Percentiles rank a stretch among this genome's conserved stretches.
phyloP scores from a whole-genome alignment of 2,329 filamentous ascomycete genomes.

The Calycina herbarum region DNA sequence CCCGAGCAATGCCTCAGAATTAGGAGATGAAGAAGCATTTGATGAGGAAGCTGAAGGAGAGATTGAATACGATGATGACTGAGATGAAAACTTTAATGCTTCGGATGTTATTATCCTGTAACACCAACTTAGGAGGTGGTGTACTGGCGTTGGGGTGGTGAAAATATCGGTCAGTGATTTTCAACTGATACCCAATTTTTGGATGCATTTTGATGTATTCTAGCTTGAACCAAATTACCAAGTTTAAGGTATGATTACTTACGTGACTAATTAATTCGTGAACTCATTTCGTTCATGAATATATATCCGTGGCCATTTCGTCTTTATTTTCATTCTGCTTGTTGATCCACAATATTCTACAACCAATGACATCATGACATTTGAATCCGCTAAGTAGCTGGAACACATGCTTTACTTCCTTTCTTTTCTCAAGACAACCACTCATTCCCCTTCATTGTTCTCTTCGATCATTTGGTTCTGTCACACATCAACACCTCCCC shows the following conservation, averaged over 20 bases:
- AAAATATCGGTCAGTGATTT: constrained; percentile 1
- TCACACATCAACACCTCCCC: neutral
- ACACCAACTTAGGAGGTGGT: neutral
- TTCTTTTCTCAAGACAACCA: neutral
- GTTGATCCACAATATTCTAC: neutral
- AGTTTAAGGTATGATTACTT: neutral
- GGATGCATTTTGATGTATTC: constrained; percentile 1
- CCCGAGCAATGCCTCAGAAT: constrained; percentile 24
- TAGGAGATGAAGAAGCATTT: constrained; percentile 32
- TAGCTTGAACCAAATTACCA: neutral
- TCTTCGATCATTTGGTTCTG: too few species aligned
- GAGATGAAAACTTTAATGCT: neutral
- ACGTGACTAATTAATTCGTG: neutral
- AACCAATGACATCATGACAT: constrained; percentile 8
- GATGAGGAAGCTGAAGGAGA: constrained; percentile 33
- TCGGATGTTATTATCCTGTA: neutral
- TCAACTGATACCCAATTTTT: too few species aligned
- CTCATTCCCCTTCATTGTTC: neutral
- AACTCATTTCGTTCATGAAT: neutral
- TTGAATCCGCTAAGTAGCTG: neutral
- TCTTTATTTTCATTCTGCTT: too few species aligned
- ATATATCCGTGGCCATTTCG: too few species aligned
- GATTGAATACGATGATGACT: constrained; percentile 26
- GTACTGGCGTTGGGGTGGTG: neutral
- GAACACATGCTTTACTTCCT: neutral